A percentile compares a stretch with the other conserved stretches of the same genome.
These are phyloP conservation scores for Juglanconis sp. DNA, from an alignment of 2,329 filamentous ascomycete species.

Conservation along the genomic window DNA sequence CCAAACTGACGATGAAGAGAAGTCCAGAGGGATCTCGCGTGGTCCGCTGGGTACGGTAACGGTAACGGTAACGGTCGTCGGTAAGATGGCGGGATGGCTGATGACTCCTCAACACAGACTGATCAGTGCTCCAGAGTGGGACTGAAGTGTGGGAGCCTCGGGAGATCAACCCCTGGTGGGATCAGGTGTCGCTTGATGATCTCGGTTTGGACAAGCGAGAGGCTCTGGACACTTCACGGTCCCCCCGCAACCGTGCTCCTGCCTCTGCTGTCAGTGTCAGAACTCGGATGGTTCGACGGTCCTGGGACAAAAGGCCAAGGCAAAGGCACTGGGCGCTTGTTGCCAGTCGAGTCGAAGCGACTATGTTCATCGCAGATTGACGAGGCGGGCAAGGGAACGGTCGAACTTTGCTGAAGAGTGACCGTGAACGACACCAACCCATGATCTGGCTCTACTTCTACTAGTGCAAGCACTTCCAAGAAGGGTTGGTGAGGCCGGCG, in stretches of 20 bases:
- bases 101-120: no score
- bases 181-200: not conserved
- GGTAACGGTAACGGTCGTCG: not conserved
- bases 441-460: not conserved
- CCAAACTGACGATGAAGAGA: constrained; percentile 13
- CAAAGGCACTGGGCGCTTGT: not conserved
- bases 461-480: not conserved
- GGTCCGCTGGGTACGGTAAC: not conserved
- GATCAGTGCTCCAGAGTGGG: no score
- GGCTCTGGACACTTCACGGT: not conserved
- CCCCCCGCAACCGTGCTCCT: not conserved
- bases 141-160: no score
- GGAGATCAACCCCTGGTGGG: not conserved
- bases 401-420: not conserved
- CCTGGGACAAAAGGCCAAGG: not conserved
- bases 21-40: not conserved
- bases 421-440: not conserved
- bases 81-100: not conserved
- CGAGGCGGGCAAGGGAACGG: not conserved
- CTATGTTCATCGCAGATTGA: not conserved
- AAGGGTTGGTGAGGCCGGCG: not conserved
- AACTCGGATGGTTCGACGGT: not conserved
- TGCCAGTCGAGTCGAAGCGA: not conserved
- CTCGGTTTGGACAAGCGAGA: constrained; percentile 1
- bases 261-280: not conserved